Percentiles rank a stretch among this genome's conserved stretches.
Conservation (phyloP, 345 rosid genomes). For the Populus alba region DNA sequence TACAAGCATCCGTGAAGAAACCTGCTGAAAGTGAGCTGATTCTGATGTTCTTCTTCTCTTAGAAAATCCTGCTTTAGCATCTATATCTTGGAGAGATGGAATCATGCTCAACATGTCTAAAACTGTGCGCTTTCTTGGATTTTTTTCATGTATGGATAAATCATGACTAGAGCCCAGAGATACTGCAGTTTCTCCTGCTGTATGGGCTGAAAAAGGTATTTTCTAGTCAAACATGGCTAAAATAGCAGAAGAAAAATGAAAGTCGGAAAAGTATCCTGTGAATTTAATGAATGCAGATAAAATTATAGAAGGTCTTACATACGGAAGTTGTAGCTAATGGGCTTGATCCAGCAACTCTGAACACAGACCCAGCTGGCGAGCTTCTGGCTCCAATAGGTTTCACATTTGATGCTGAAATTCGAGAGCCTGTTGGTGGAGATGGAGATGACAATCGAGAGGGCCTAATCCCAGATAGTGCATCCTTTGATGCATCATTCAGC, state of each 20-base stretch:
- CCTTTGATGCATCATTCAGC: conserved; percentile 40
- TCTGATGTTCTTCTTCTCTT: conserved; percentile 61
- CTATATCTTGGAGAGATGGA: conserved; percentile 72
- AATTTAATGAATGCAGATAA: conserved; percentile 7
- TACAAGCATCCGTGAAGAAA: conserved; percentile 39
- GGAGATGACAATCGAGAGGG: conserved; percentile 63
- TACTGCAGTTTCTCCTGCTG: conserved; percentile 41
- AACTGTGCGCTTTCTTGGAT: conserved; percentile 60
- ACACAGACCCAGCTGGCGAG: conserved; percentile 38
- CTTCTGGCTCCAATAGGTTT: conserved; percentile 50
- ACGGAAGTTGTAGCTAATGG: conserved; percentile 57
- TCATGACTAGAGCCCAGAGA: conserved; percentile 39
- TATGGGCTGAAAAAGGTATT: conserved; percentile 48
- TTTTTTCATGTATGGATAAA: conserved; percentile 42
- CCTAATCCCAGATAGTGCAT: conserved; percentile 36
- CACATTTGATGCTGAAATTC: conserved; percentile 39
- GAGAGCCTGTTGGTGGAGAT: conserved; percentile 41
- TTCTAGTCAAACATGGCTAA: conserved; percentile 30
- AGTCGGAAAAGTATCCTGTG: neutral
- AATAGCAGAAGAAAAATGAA: conserved; percentile 9
- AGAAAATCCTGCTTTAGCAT: conserved; percentile 29
- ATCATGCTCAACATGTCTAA: conserved; percentile 68
- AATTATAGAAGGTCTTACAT: conserved; percentile 61
- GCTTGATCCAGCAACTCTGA: conserved; percentile 39
- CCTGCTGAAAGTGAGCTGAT: conserved; percentile 32